These are phyloP conservation scores for Ramularia endophylla DNA, from an alignment of 2,329 filamentous ascomycete genomes.

Conservation along the genomic window DNA sequence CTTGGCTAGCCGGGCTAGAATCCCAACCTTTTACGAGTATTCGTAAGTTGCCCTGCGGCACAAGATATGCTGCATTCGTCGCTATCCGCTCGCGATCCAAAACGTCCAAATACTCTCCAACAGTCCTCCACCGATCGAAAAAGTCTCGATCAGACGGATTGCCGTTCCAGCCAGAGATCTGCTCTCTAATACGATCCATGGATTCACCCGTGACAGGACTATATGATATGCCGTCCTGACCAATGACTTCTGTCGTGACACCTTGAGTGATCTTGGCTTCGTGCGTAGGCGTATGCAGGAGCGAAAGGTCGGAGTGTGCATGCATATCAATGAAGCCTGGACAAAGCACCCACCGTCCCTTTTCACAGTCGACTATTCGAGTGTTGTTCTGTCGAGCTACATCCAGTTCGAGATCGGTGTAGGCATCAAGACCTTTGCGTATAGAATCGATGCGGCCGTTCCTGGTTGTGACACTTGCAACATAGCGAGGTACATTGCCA, in stretches of 20 bases:
- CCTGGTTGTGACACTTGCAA: constrained; percentile 17
- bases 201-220: constrained; percentile 20
- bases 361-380: constrained; percentile 22
- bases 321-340: constrained; percentile 30
- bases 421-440: background rate
- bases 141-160: constrained; percentile 22
- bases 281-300: constrained; percentile 24
- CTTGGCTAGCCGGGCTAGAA: constrained; percentile 13
- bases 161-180: constrained; percentile 28
- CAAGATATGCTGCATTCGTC: constrained; percentile 25
- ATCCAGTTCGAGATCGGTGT: background rate
- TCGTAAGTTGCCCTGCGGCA: constrained; percentile 27
- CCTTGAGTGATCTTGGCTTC: constrained; percentile 27
- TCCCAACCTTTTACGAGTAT: constrained; percentile 25
- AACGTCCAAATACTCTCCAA: constrained; percentile 22
- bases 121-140: constrained; percentile 24
- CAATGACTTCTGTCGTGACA: constrained; percentile 26
- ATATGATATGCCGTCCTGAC: constrained; percentile 28
- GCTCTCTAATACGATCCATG: constrained; percentile 22
- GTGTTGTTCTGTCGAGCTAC: background rate
- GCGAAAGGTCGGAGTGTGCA: constrained; percentile 26
- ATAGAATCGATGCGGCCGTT: constrained; percentile 19
- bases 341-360: constrained; percentile 22
- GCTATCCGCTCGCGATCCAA: constrained; percentile 21
- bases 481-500: constrained; percentile 15